phyloP scores from a whole-genome alignment of 768 basidiomycete species.

The Tremella fuciformis region DNA sequence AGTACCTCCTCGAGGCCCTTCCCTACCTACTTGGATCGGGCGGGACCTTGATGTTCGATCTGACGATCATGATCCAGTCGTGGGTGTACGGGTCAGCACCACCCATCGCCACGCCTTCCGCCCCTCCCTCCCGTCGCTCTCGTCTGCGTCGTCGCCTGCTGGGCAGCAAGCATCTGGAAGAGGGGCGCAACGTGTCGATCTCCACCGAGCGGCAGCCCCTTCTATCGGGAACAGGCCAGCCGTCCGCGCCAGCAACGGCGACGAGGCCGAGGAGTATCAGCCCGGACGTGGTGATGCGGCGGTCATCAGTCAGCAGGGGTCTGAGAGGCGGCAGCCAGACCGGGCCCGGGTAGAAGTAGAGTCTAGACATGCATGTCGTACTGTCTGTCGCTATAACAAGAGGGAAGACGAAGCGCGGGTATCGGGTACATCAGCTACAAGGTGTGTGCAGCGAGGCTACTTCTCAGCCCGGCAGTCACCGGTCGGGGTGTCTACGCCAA shows the following conservation, averaged over 20 bases:
- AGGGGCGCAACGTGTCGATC: slow-evolving; percentile 16
- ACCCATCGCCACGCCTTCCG: slow-evolving; percentile 24
- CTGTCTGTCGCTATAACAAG: background rate
- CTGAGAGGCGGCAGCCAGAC: no score
- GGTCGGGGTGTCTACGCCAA: no score
- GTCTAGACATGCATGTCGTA: no score
- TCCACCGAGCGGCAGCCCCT: slow-evolving; percentile 20
- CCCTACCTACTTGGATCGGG: slow-evolving; percentile 92
- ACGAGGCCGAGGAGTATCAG: slow-evolving; percentile 17
- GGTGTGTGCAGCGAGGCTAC: no score
- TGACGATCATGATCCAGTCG: slow-evolving; percentile 83
- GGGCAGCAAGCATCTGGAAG: slow-evolving; percentile 21
- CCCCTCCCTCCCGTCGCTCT: slow-evolving; percentile 9
- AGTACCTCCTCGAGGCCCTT: slow-evolving; percentile 74
- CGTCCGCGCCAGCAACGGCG: slow-evolving; percentile 1
- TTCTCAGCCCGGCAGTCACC: no score
- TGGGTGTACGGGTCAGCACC: slow-evolving; percentile 62
- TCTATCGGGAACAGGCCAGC: background rate
- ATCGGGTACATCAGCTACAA: background rate
- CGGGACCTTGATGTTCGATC: slow-evolving; percentile 88
- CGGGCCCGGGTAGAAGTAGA: no score
- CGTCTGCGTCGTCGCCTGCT: slow-evolving; percentile 11
- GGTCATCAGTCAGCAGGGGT: background rate
- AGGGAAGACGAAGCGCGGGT: background rate
- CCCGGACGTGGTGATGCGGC: slow-evolving; percentile 11